Conservation (phyloP, 345 rosid species). For the Euphorbia peplus region DNA sequence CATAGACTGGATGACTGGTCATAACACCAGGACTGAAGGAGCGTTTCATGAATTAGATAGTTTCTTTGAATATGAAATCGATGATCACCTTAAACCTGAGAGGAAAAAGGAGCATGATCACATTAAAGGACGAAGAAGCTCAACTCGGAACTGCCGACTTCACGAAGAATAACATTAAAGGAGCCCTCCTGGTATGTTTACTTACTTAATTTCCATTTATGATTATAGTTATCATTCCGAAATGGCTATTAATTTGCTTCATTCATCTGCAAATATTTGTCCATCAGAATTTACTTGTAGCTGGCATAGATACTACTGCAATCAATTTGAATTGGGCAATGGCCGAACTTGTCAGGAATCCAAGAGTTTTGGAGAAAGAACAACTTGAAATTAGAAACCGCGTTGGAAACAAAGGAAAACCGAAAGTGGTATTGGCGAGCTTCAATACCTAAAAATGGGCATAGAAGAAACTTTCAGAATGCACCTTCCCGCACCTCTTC, state of each 20-base stretch:
- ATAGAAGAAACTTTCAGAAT: neutral
- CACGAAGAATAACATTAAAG: slow-evolving; percentile 21
- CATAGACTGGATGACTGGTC: slow-evolving; percentile 38
- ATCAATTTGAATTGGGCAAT: neutral
- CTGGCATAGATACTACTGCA: neutral
- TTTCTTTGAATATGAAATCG: slow-evolving; percentile 33
- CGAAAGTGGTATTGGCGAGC: slow-evolving; percentile 32
- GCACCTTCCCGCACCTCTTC: slow-evolving; percentile 25
- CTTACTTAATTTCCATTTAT: neutral
- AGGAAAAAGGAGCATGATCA: slow-evolving; percentile 16
- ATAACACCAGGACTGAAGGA: slow-evolving; percentile 31
- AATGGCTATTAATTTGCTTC: neutral
- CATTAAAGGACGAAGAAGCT: slow-evolving; percentile 17
- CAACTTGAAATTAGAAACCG: slow-evolving; percentile 49
- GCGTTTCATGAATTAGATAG: slow-evolving; percentile 36
- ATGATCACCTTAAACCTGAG: slow-evolving; percentile 39
- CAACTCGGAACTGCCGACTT: slow-evolving; percentile 2
- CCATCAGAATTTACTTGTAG: slow-evolving; percentile 9
- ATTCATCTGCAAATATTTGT: neutral
- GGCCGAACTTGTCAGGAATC: slow-evolving; percentile 18
- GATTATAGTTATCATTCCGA: neutral
- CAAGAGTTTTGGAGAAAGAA: slow-evolving; percentile 53
- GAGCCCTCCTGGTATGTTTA: slow-evolving; percentile 28
- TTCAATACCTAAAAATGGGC: slow-evolving; percentile 4
- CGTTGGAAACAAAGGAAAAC: slow-evolving; percentile 33